Conservation (phyloP, 2,329 filamentous ascomycete species). For the Lasiodiplodia sp. region DNA sequence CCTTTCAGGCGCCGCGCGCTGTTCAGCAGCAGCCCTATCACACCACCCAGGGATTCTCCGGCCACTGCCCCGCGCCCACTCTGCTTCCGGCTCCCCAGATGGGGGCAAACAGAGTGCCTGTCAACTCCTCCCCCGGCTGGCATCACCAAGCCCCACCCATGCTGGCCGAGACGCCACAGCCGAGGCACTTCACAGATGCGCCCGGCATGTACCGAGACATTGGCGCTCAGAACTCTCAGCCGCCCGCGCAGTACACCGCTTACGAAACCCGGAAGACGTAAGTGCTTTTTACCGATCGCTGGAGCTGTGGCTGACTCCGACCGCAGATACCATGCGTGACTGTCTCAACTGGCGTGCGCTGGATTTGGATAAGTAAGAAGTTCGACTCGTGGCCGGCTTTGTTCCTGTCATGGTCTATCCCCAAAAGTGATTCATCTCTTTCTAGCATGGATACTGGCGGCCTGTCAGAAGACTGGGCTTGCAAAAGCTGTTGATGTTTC, state of each 20-base stretch:
- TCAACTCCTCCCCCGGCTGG: conserved; percentile 7
- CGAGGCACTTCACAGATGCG: not conserved
- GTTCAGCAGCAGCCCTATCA: not conserved
- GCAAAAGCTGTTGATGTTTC: not conserved
- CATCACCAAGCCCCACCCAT: not conserved
- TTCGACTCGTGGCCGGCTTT: no score
- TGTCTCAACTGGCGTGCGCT: not conserved
- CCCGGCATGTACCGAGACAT: not conserved
- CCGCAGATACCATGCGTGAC: not conserved
- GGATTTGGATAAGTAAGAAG: no score
- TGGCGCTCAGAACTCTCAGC: not conserved
- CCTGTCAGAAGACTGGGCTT: not conserved
- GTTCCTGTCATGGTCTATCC: no score
- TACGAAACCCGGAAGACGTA: not conserved
- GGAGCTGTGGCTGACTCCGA: not conserved
- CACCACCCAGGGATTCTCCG: not conserved
- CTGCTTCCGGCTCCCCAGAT: not conserved
- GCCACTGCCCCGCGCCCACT: not conserved
- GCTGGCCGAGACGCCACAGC: not conserved
- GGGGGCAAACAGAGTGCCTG: not conserved
- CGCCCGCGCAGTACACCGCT: not conserved
- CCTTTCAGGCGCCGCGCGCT: not conserved
- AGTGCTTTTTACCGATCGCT: not conserved
- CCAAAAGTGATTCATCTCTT: no score
- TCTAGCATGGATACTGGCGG: not conserved